These are phyloP conservation scores for Tremella mesenterica DNA, from an alignment of 768 basidiomycete species.

Conservation along the genomic window DNA sequence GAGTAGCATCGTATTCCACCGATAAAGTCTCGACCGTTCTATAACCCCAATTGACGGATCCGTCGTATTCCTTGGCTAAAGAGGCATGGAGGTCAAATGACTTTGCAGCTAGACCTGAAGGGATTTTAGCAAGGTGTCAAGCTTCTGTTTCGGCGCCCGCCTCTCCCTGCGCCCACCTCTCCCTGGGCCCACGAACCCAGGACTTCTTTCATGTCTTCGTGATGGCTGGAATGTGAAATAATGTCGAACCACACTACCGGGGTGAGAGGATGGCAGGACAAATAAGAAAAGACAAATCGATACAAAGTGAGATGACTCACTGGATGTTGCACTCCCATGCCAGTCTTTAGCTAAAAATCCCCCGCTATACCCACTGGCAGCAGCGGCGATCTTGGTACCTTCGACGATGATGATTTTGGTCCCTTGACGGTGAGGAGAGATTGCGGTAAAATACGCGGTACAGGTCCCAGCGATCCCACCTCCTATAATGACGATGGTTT, in stretches of 20 bases:
- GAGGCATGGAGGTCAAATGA: slow-evolving; percentile 67
- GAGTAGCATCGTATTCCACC: slow-evolving; percentile 30
- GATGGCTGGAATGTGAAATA: background rate
- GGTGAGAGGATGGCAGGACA: background rate
- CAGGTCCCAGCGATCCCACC: slow-evolving; percentile 81
- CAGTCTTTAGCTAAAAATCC: slow-evolving; percentile 67
- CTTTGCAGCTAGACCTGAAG: slow-evolving; percentile 52
- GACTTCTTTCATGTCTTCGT: background rate
- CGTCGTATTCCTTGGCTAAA: slow-evolving; percentile 62
- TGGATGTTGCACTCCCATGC: slow-evolving; percentile 50
- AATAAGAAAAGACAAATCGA: too few relatives aligned
- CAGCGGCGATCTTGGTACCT: slow-evolving; percentile 62
- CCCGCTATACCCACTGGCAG: slow-evolving; percentile 39
- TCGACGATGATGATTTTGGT: slow-evolving; percentile 59
- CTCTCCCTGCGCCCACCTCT: too few relatives aligned
- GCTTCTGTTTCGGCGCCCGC: background rate
- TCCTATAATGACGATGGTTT: slow-evolving; percentile 63
- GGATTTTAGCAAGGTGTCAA: background rate
- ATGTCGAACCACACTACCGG: background rate
- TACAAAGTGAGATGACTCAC: slow-evolving; percentile 7
- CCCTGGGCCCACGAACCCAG: background rate
- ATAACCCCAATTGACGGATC: slow-evolving; percentile 72
- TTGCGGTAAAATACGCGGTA: slow-evolving; percentile 68
- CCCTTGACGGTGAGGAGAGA: slow-evolving; percentile 24
- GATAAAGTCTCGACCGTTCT: slow-evolving; percentile 53